A percentile compares a stretch with the other conserved stretches of the same genome.
phyloP scores from a whole-genome alignment of 2,329 filamentous ascomycete genomes.

The Bipolaris oryzae region DNA sequence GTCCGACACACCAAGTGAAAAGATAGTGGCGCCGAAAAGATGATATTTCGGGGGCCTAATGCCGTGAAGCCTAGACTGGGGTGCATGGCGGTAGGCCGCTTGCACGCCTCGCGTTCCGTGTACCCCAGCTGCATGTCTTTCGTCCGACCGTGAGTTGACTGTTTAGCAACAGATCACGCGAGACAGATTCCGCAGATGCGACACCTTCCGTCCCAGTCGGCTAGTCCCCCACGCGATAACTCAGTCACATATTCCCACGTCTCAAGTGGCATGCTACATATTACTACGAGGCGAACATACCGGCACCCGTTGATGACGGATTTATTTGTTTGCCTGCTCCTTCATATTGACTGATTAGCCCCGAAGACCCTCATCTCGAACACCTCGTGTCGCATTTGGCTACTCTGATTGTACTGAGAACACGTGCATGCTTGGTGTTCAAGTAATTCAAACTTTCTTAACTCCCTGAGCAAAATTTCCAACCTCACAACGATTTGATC shows the following conservation, averaged over 20 bases:
- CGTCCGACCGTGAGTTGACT: neutral
- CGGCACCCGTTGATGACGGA: neutral
- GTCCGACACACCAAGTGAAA: neutral
- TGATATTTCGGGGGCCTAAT: neutral
- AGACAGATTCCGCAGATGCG: neutral
- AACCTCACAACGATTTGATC: neutral
- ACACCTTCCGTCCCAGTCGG: neutral
- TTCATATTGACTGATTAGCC: neutral
- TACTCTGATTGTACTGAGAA: neutral
- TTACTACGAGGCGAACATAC: neutral
- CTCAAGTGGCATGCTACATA: neutral
- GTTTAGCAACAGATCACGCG: neutral
- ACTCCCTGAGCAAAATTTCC: neutral
- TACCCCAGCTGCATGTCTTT: neutral
- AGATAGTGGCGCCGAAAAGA: conserved; percentile 7
- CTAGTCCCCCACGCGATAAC: neutral
- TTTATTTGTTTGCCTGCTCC: neutral
- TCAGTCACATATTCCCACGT: neutral
- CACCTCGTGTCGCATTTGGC: neutral
- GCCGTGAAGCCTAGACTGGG: neutral
- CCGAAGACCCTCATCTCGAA: neutral
- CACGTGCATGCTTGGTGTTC: neutral
- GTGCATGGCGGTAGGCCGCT: neutral
- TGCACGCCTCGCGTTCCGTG: neutral
- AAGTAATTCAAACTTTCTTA: neutral